Evolutionary conservation across 2,329 filamentous ascomycete species (phyloP).

Genomic region (Fusarium xyrophilum): DNA sequence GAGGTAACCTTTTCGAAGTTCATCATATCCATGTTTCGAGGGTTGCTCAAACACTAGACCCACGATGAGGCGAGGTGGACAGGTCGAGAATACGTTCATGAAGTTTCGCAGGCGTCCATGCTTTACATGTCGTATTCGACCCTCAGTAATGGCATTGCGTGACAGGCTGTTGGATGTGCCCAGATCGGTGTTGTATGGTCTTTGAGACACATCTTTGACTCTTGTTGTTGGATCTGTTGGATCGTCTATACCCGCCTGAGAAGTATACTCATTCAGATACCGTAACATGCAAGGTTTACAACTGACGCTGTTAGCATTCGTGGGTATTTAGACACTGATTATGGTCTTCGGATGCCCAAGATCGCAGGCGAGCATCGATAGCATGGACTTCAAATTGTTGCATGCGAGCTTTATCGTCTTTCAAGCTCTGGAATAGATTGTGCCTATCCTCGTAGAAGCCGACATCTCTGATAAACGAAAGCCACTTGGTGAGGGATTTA

Average conservation of each 20-base stretch:
- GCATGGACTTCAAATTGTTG: background rate
- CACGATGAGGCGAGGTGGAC: background rate
- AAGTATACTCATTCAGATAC: background rate
- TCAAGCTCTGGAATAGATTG: background rate
- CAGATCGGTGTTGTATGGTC: background rate
- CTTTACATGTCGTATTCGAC: background rate
- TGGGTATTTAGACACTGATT: background rate
- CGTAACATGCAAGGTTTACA: background rate
- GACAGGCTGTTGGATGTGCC: too few species aligned
- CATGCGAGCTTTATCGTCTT: background rate
- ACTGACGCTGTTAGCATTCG: background rate
- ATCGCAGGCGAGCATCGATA: background rate
- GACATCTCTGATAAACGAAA: background rate
- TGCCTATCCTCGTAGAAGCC: background rate
- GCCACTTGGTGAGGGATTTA: background rate
- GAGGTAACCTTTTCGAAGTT: conserved; percentile 19
- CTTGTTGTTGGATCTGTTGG: background rate
- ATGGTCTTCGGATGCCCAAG: background rate
- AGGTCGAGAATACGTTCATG: background rate
- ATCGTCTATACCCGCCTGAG: background rate
- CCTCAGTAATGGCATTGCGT: background rate
- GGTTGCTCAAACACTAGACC: background rate
- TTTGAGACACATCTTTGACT: background rate
- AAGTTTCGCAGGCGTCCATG: background rate
- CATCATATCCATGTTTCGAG: conserved; percentile 6